Conservation (phyloP, 495 filamentous ascomycete species). For the Letharia lupina region DNA sequence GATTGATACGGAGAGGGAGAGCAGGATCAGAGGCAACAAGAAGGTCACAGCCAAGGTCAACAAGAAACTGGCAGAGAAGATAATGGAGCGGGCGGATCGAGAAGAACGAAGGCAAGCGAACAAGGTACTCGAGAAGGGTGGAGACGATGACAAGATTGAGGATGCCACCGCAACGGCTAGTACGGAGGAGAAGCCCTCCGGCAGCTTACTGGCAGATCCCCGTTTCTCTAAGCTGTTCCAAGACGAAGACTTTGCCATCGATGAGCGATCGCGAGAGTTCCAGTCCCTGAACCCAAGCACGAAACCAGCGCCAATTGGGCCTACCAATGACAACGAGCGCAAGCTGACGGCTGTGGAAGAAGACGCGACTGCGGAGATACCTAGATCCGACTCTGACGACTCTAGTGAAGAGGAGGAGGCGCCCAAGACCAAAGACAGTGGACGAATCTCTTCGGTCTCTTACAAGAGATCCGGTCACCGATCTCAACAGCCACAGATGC, state of each 20-base stretch:
- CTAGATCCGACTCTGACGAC: conserved; percentile 32
- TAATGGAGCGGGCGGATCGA: conserved; percentile 72
- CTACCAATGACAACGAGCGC: conserved; percentile 35
- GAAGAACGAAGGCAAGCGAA: conserved; percentile 57
- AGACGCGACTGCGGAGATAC: conserved; percentile 47
- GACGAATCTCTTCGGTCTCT: conserved; percentile 58
- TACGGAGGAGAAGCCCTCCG: conserved; percentile 25
- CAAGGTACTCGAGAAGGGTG: conserved; percentile 48
- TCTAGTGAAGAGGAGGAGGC: conserved; percentile 36
- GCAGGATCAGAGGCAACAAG: conserved; percentile 83
- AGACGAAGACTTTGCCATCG: conserved; percentile 84
- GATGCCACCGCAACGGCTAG: conserved; percentile 22
- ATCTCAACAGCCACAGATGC: conserved; percentile 51
- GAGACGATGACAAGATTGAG: conserved; percentile 40
- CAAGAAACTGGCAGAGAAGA: conserved; percentile 71
- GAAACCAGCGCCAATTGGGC: conserved; percentile 29
- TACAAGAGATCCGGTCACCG: conserved; percentile 49
- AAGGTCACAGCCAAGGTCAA: conserved; percentile 89
- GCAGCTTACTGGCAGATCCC: conserved; percentile 62
- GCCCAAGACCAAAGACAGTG: conserved; percentile 36
- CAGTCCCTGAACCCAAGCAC: conserved; percentile 79
- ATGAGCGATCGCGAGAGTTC: conserved; percentile 85
- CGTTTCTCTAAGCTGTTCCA: conserved; percentile 88
- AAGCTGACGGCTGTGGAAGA: conserved; percentile 62
- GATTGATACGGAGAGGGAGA: conserved; percentile 89